Base-by-base conservation (phyloP, 1,284 basidiomycete genomes). In the Papiliotrema terrestris region DNA sequence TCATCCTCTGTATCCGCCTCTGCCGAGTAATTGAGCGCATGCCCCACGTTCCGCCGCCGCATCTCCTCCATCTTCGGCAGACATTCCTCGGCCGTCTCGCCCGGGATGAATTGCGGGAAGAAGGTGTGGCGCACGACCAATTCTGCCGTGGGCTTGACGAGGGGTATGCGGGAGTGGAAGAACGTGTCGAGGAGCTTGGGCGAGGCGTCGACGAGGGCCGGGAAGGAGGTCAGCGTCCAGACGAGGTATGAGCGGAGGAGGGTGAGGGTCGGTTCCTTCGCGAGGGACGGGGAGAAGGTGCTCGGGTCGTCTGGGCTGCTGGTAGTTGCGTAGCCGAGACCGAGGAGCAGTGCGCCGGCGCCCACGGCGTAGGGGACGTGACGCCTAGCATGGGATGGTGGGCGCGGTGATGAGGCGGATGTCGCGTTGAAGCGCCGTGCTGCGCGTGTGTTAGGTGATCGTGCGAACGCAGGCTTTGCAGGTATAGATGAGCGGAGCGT, bases 31-130 rank as follows among this genome's bases (percentile, higher is more conserved):
- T 83, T 86, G 60, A 95, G 84, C 17, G 95, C 78, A n/a, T 83
- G 80, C 4, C 90, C 92, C 58, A 86, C 86, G 64, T 87, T 86
- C 60, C 83, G 81, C 14, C 74, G 68, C 23, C 89, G 82, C 38
- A 95, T 78, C n/a, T 75, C 69, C 39, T 80, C 78, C 44, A 95
- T 81, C 2, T 88, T 69, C 2, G 86, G 84, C 6, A 89, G 63
- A 14, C 85, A 84, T 41, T 82, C 85, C 29, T 83, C 80, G 0
- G 86, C 86, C 0, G 87, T 86, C 57, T 95, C 91, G 4, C 88
- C 91, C 1, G 91, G 91, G 8, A 94, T 91, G 66, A 95, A 96
- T 66, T 81, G 77, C 47, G 83, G 79, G 69, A 94, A 96, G 79
- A 96, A 96, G 2, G 93, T 94, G 25, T 80, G 77, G 43, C 89